Percentiles rank a stretch among this genome's conserved stretches.
Conservation (phyloP, 1,284 basidiomycete species). For the Moniliophthora roreri region DNA sequence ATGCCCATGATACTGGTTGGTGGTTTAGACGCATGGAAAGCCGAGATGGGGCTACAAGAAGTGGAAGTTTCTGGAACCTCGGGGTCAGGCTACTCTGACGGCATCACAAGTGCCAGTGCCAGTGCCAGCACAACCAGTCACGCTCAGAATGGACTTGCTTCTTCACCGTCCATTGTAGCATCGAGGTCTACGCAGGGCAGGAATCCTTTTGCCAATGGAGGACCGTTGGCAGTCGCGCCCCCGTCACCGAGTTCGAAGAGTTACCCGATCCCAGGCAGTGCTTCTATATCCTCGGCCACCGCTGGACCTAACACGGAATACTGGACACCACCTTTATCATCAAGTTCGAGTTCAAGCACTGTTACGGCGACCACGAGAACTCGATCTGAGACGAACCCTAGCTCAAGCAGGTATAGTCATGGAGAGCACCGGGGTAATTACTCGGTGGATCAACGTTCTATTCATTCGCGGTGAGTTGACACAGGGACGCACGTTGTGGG, state of each 20-base stretch:
- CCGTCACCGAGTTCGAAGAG: not conserved
- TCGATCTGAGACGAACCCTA: constrained; percentile 17
- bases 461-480: constrained; percentile 35
- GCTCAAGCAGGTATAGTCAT: constrained; percentile 9
- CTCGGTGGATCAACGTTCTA: constrained; percentile 34
- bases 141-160: not conserved
- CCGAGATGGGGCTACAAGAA: constrained; percentile 57
- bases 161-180: constrained; percentile 2
- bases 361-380: constrained; percentile 27
- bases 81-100: not conserved
- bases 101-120: not conserved
- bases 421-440: constrained; percentile 27
- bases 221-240: not conserved
- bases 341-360: constrained; percentile 7
- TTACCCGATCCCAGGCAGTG: not conserved
- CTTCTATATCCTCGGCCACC: not conserved
- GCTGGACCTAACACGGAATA: not conserved
- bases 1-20: constrained; percentile 86
- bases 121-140: not conserved
- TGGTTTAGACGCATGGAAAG: constrained; percentile 83
- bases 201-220: constrained; percentile 7
- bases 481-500: not conserved
- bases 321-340: not conserved
- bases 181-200: not conserved
- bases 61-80: constrained; percentile 22